Conservation (phyloP, 2,329 filamentous ascomycete species). For the Ceratocystis destructans region DNA sequence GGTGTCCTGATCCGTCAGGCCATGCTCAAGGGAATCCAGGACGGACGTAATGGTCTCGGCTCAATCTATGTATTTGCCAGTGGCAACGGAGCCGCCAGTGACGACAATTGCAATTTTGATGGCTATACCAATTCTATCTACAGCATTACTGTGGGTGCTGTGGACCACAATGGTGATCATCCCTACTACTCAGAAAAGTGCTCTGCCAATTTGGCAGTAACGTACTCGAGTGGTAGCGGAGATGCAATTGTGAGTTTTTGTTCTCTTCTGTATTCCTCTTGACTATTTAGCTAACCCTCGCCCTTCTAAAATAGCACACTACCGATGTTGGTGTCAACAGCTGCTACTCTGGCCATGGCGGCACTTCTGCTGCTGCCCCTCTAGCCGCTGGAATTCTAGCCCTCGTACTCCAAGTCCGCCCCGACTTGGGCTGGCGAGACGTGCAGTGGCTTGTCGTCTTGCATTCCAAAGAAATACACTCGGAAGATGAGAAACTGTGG, state of each 20-base stretch:
- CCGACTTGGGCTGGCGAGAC: constrained; percentile 85
- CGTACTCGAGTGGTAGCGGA: constrained; percentile 81
- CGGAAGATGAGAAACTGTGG: constrained; percentile 56
- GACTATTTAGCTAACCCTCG: neutral
- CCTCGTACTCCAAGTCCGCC: constrained; percentile 68
- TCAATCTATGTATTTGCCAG: constrained; percentile 95
- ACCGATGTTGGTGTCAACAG: constrained; percentile 78
- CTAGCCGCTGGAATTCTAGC: constrained; percentile 87
- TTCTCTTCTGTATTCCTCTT: too few species aligned
- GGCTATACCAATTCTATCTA: constrained; percentile 99
- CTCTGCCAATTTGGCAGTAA: constrained; percentile 88
- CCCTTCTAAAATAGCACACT: constrained; percentile 49
- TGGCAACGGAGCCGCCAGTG: constrained; percentile 74
- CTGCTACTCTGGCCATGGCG: constrained; percentile 74
- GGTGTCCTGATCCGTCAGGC: constrained; percentile 76
- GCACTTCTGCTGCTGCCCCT: constrained; percentile 88
- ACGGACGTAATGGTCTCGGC: constrained; percentile 68
- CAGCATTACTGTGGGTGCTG: constrained; percentile 89
- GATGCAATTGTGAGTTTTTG: constrained; percentile 57
- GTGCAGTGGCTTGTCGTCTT: constrained; percentile 81
- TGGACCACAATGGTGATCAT: constrained; percentile 75
- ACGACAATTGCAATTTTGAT: constrained; percentile 98
- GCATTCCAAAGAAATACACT: constrained; percentile 68
- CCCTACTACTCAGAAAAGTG: constrained; percentile 95
- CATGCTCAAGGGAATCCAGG: constrained; percentile 83